Conservation (phyloP, 2,329 filamentous ascomycete genomes). For the Polytolypa hystricis region DNA sequence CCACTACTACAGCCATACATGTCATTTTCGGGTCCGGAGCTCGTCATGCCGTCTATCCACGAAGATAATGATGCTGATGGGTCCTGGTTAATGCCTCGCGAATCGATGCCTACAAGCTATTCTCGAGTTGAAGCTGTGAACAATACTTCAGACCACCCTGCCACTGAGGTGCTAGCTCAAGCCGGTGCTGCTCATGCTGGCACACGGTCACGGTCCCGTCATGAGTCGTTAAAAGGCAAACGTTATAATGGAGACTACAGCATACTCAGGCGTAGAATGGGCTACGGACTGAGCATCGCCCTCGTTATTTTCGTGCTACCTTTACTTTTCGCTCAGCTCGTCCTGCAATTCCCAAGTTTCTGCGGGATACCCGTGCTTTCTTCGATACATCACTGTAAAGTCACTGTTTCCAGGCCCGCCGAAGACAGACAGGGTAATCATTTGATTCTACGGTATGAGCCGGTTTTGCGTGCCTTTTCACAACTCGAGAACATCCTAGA, state of each 20-base stretch:
- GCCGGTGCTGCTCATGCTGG: no score
- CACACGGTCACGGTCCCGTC: no score
- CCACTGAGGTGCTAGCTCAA: no score
- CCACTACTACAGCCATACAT: no score
- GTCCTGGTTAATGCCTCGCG: constrained; percentile 1
- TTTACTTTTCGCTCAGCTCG: not conserved
- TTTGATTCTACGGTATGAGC: not conserved
- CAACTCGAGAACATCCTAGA: not conserved
- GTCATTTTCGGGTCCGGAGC: constrained; percentile 5
- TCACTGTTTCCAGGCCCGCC: not conserved
- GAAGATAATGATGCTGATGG: constrained; percentile 3
- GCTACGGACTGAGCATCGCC: no score
- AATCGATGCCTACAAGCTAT: no score
- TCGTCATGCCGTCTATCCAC: constrained; percentile 7
- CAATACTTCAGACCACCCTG: no score
- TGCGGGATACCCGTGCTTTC: not conserved
- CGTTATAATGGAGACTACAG: no score
- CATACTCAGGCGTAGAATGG: no score
- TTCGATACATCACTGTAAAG: not conserved
- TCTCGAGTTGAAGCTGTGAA: no score
- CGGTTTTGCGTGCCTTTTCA: not conserved
- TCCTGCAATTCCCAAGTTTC: not conserved
- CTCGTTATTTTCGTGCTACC: no score
- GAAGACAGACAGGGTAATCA: not conserved
- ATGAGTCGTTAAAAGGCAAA: no score